phyloP scores from a whole-genome alignment of 345 rosid species.

The Sisymbrium irio region DNA sequence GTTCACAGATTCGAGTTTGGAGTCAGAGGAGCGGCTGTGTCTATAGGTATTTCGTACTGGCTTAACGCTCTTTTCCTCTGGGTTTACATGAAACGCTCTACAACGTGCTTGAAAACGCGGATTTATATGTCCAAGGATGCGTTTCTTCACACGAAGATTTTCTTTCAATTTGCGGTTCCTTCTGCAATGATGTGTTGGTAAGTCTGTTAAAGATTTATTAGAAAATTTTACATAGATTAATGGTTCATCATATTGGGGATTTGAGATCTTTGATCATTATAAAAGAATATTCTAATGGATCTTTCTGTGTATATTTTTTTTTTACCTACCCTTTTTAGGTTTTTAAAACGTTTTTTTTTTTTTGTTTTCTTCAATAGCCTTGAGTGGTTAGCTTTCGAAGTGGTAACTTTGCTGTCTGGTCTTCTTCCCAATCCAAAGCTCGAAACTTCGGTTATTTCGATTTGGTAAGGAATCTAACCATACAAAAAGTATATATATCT shows the following conservation, averaged over 20 bases:
- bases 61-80: conserved; percentile 30
- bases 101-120: neutral
- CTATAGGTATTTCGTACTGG: conserved; percentile 28
- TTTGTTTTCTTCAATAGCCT: conserved; percentile 40
- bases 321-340: neutral
- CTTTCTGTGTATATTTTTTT: neutral
- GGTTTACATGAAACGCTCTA: conserved; percentile 35
- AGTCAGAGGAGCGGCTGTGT: conserved; percentile 33
- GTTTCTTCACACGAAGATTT: conserved; percentile 26
- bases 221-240: neutral
- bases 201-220: neutral
- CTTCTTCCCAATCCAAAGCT: conserved; percentile 54
- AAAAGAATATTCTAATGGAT: neutral
- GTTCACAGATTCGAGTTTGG: conserved; percentile 31
- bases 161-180: conserved; percentile 35
- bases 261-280: neutral
- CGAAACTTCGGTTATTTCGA: conserved; percentile 58
- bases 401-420: conserved; percentile 55
- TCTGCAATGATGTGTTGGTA: conserved; percentile 40
- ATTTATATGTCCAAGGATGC: conserved; percentile 22
- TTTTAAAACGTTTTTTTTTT: neutral
- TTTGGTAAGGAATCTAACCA: conserved; percentile 39
- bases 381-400: conserved; percentile 69
- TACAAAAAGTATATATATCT: neutral
- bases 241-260: neutral